Percentiles rank a stretch among this genome's conserved stretches.
Evolutionary conservation across 164 flowering plant genomes (phyloP).

Genomic region (Platanus orientalis): DNA sequence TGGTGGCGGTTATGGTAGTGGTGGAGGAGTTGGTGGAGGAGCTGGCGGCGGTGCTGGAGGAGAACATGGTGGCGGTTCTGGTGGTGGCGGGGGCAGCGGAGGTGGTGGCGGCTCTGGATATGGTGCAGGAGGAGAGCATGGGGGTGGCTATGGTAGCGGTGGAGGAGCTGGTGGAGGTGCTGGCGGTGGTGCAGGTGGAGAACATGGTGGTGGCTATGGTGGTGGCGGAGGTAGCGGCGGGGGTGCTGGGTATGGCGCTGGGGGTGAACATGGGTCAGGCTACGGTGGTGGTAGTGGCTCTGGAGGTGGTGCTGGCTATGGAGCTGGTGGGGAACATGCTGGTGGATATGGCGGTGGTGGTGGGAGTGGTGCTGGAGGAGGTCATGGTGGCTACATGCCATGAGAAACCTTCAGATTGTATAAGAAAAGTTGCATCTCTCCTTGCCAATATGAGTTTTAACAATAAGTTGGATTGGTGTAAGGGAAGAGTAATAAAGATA

Average conservation of each 20-base stretch:
- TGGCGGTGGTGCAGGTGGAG: conserved; percentile 9
- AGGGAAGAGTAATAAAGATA: too few relatives aligned
- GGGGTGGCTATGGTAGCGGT: conserved; percentile 17
- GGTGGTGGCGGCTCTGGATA: conserved; percentile 4
- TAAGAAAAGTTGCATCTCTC: too few relatives aligned
- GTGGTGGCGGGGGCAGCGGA: conserved; percentile 1
- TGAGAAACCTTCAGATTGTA: not conserved
- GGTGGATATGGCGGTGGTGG: not conserved
- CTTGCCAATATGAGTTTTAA: too few relatives aligned
- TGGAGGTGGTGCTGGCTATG: not conserved
- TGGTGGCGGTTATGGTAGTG: conserved; percentile 9
- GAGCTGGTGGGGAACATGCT: too few relatives aligned
- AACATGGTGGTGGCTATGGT: conserved; percentile 14
- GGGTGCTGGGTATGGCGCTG: conserved; percentile 7
- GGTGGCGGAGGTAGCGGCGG: conserved; percentile 13
- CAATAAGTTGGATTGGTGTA: too few relatives aligned
- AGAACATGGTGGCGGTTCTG: conserved; percentile 13
- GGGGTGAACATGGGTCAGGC: conserved; percentile 4
- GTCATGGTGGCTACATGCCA: conserved; percentile 1
- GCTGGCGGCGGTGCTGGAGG: conserved; percentile 23
- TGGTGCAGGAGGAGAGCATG: conserved; percentile 14
- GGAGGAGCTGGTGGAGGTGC: not conserved
- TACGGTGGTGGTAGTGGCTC: conserved; percentile 9
- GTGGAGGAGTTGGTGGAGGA: conserved; percentile 28
- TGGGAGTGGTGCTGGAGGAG: not conserved